These are phyloP conservation scores for Sporodiniella umbellata DNA, from an alignment of 371 early-diverging fungal genomes.

Conservation along the genomic window DNA sequence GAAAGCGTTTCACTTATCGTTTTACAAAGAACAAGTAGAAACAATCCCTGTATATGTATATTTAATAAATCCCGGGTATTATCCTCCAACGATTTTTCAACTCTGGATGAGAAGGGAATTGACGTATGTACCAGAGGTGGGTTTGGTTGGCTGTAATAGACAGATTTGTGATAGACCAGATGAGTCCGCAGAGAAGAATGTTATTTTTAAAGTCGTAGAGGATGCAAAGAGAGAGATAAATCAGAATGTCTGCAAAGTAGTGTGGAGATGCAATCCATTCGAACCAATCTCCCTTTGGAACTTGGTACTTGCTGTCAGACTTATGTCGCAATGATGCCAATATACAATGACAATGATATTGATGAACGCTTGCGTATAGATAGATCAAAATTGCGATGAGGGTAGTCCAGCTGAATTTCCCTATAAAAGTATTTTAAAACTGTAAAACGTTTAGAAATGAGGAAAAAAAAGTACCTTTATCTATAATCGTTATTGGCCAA, in stretches of 20 bases:
- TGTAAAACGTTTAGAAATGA: no score
- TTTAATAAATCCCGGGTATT: constrained; percentile 42
- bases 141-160: constrained; percentile 63
- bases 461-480: no score
- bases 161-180: constrained; percentile 62
- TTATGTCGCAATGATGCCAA: constrained; percentile 53
- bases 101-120: constrained; percentile 20
- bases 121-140: constrained; percentile 55
- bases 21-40: constrained; percentile 86
- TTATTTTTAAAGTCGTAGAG: constrained; percentile 29
- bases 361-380: constrained; percentile 58
- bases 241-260: constrained; percentile 72
- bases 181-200: constrained; percentile 37
- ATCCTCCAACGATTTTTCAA: constrained; percentile 31
- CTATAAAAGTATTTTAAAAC: no score
- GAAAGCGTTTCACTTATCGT: constrained; percentile 87
- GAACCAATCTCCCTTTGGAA: constrained; percentile 76
- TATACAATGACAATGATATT: constrained; percentile 63
- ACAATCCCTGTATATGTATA: constrained; percentile 2
- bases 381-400: constrained; percentile 27
- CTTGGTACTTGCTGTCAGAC: constrained; percentile 28
- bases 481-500: constrained; percentile 8
- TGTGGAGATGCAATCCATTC: constrained; percentile 64
- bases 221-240: constrained; percentile 54
- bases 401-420: neutral